Conservation (phyloP, 176 grass and related monocot genomes). For the Bromus sterilis region DNA sequence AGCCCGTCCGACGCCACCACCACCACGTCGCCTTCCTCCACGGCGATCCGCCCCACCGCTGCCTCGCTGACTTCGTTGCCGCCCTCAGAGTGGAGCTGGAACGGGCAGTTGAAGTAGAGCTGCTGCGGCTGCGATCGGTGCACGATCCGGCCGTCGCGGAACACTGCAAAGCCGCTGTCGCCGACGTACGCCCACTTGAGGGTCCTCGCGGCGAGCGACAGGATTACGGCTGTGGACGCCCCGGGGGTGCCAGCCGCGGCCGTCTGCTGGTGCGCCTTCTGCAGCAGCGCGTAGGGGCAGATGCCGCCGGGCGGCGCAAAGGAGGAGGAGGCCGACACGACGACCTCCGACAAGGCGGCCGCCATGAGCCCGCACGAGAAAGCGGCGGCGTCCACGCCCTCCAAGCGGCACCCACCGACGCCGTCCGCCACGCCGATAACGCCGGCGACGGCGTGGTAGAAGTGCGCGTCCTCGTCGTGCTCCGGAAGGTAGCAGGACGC, state of each 20-base stretch:
- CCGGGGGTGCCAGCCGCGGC: neutral
- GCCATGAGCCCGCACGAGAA: neutral
- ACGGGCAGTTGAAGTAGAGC: neutral
- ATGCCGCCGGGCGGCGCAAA: neutral
- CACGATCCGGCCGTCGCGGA: slow-evolving; percentile 1
- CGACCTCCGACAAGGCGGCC: neutral
- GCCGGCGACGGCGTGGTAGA: neutral
- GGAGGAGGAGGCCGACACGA: neutral
- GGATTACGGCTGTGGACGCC: slow-evolving; percentile 16
- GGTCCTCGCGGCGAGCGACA: neutral
- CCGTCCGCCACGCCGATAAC: slow-evolving; percentile 31
- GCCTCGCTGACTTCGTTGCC: rapidly evolving
- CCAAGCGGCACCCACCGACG: neutral
- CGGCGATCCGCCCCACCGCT: neutral
- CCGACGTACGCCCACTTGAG: slow-evolving; percentile 32
- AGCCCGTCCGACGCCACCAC: slow-evolving; percentile 33
- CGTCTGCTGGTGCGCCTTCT: neutral
- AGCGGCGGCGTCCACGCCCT: slow-evolving; percentile 13
- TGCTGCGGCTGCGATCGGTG: slow-evolving; percentile 1
- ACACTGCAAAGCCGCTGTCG: slow-evolving; percentile 17
- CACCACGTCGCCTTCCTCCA: slow-evolving; percentile 21
- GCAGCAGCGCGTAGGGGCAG: neutral
- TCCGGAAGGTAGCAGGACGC: slow-evolving; percentile 10
- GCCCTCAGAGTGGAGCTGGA: neutral
- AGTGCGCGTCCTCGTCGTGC: slow-evolving; percentile 25